Conservation (phyloP, 495 filamentous ascomycete genomes). For the Xylaria flabelliformis region DNA sequence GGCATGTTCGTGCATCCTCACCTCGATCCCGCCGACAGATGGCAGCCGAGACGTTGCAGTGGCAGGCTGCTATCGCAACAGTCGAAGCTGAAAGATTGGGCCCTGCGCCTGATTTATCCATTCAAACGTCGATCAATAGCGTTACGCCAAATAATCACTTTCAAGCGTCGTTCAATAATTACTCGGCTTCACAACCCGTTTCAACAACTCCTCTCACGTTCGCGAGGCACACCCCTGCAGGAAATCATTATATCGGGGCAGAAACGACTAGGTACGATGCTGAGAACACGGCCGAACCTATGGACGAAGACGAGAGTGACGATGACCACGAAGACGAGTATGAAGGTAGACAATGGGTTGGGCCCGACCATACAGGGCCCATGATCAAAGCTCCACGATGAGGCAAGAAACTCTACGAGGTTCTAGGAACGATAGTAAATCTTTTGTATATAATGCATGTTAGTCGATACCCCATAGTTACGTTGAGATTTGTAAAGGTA, state of each 20-base stretch:
- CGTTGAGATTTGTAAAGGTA: neutral
- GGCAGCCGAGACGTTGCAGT: slow-evolving; percentile 35
- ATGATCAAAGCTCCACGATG: slow-evolving; percentile 22
- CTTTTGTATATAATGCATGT: neutral
- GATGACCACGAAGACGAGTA: slow-evolving; percentile 21
- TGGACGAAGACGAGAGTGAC: slow-evolving; percentile 31
- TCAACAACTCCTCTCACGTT: slow-evolving; percentile 18
- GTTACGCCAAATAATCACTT: neutral
- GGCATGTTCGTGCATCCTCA: slow-evolving; percentile 32
- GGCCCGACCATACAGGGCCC: slow-evolving; percentile 11
- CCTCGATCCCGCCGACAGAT: slow-evolving; percentile 34
- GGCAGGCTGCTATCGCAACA: slow-evolving; percentile 37
- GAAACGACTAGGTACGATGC: slow-evolving; percentile 13
- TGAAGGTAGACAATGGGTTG: slow-evolving; percentile 23
- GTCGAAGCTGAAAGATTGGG: slow-evolving; percentile 31
- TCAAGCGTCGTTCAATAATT: neutral
- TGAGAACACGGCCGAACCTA: slow-evolving; percentile 10
- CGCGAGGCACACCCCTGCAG: neutral
- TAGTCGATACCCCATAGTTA: neutral
- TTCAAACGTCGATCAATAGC: neutral
- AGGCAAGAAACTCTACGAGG: neutral
- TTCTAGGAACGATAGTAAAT: neutral
- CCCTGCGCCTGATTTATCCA: neutral
- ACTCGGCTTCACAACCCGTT: neutral
- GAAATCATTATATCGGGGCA: neutral